Evolutionary conservation across 2,329 filamentous ascomycete species (phyloP).

Genomic region (Aspergillus sp.): DNA sequence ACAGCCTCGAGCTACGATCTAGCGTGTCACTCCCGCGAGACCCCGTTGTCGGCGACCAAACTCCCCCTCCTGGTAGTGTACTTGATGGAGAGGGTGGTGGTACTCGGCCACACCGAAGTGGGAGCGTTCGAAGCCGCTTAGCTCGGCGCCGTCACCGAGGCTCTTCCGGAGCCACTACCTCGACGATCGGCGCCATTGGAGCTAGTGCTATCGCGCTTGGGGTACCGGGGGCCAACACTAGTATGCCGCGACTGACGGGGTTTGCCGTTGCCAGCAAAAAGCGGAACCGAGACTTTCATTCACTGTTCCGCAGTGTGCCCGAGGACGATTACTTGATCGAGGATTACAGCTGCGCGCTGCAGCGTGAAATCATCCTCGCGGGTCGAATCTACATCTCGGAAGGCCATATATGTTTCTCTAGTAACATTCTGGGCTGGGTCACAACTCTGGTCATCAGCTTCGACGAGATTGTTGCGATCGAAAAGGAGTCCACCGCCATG

Average conservation of each 20-base stretch:
- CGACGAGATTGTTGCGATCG: conserved; percentile 93
- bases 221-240: conserved; percentile 58
- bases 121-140: conserved; percentile 66
- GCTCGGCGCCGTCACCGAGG: conserved; percentile 71
- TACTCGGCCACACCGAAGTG: conserved; percentile 58
- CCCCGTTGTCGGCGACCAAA: conserved; percentile 55
- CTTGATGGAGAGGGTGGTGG: conserved; percentile 60
- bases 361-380: conserved; percentile 92
- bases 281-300: conserved; percentile 92
- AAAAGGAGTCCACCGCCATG: conserved; percentile 93
- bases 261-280: conserved; percentile 97
- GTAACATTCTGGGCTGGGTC: conserved; percentile 97
- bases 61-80: conserved; percentile 65
- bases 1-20: conserved; percentile 31
- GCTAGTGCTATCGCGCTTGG: conserved; percentile 70
- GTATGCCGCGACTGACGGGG: conserved; percentile 77
- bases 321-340: conserved; percentile 98
- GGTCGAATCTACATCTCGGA: conserved; percentile 95
- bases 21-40: conserved; percentile 30
- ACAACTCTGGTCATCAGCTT: conserved; percentile 98
- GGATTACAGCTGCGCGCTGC: conserved; percentile 94
- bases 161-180: conserved; percentile 71
- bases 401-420: conserved; percentile 96
- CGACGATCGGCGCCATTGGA: conserved; percentile 70
- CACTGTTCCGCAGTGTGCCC: conserved; percentile 90